Conservation (phyloP, 495 filamentous ascomycete species). For the Friedmanniomyces endolithicus region DNA sequence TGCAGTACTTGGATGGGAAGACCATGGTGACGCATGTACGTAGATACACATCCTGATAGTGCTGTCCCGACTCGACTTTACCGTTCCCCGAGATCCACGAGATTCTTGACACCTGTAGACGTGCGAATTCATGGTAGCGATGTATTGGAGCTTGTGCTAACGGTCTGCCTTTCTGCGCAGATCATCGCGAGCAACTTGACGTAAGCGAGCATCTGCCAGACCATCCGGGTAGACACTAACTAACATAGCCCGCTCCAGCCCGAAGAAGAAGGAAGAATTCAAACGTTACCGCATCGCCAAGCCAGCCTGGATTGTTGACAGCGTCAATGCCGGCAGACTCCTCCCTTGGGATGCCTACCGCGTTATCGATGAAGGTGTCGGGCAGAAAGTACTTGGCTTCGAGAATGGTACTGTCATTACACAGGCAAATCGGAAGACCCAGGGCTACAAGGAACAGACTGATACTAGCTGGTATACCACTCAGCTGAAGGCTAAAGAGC, state of each 20-base stretch:
- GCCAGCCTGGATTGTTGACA: conserved; percentile 92
- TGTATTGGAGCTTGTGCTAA: too few relatives aligned
- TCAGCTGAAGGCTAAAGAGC: conserved; percentile 43
- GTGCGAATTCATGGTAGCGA: too few relatives aligned
- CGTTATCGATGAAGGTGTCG: conserved; percentile 64
- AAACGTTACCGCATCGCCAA: conserved; percentile 79
- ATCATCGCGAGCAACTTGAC: conserved; percentile 85
- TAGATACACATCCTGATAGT: neutral
- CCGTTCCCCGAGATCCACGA: neutral
- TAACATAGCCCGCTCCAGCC: conserved; percentile 20
- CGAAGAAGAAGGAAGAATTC: conserved; percentile 84
- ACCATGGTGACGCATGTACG: conserved; percentile 66
- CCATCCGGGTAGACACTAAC: neutral
- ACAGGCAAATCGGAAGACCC: conserved; percentile 43
- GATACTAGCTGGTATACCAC: conserved; percentile 65
- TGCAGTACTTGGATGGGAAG: conserved; percentile 91
- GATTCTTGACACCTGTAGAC: too few relatives aligned
- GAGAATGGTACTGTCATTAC: conserved; percentile 56
- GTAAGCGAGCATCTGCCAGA: neutral
- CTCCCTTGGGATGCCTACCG: conserved; percentile 76
- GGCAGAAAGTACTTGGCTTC: conserved; percentile 68
- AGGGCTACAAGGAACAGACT: conserved; percentile 63
- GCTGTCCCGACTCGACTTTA: too few relatives aligned
- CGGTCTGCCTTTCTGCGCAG: neutral
- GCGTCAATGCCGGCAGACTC: conserved; percentile 63